Conservation (phyloP, 345 rosid genomes). For the Noccaea caerulescens region DNA sequence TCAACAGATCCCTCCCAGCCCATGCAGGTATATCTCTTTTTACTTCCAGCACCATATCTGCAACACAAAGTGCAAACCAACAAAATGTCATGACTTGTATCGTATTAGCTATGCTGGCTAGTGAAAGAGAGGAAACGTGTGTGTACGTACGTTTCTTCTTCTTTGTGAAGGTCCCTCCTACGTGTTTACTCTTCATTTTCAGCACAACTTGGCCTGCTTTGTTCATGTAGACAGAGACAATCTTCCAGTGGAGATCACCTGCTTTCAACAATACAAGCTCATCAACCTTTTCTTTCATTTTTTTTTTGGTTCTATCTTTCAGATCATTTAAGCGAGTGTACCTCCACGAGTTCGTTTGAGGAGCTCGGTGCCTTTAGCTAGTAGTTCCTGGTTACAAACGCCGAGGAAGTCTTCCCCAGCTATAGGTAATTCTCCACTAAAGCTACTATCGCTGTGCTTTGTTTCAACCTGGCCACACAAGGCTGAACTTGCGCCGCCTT, state of each 20-base stretch:
- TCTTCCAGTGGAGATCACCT: slow-evolving; percentile 97
- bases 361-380: slow-evolving; percentile 83
- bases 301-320: background rate
- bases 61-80: background rate
- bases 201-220: slow-evolving; percentile 72
- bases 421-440: slow-evolving; percentile 60
- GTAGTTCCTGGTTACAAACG: slow-evolving; percentile 65
- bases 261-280: slow-evolving; percentile 32
- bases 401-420: slow-evolving; percentile 64
- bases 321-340: slow-evolving; percentile 17
- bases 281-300: background rate
- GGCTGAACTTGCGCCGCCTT: slow-evolving; percentile 58
- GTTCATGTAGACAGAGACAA: slow-evolving; percentile 81
- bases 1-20: slow-evolving; percentile 85
- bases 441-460: slow-evolving; percentile 46
- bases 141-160: slow-evolving; percentile 57
- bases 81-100: background rate
- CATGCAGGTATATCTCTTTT: slow-evolving; percentile 80
- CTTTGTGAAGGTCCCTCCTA: slow-evolving; percentile 79
- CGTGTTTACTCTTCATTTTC: slow-evolving; percentile 91
- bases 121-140: background rate
- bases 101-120: background rate
- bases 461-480: slow-evolving; percentile 48
- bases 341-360: slow-evolving; percentile 96
- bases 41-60: slow-evolving; percentile 78